These are phyloP conservation scores for Populus hybrid DNA, from an alignment of 441 rosid genomes.

Conservation along the genomic window DNA sequence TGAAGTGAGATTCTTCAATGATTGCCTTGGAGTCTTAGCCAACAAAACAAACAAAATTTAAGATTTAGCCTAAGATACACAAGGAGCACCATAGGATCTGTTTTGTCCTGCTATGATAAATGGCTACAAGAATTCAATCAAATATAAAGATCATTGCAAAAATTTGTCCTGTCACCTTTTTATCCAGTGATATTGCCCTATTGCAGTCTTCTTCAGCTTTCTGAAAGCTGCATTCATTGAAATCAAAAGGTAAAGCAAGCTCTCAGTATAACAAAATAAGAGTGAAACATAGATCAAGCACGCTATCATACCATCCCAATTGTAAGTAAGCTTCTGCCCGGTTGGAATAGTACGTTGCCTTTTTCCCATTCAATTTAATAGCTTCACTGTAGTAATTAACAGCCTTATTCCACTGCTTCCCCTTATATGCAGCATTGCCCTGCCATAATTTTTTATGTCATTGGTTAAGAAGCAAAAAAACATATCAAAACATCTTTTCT, in stretches of 20 bases:
- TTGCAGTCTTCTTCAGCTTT: conserved; percentile 91
- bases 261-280: background rate
- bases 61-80: too few species aligned
- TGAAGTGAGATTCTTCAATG: too few species aligned
- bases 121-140: background rate
- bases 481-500: background rate
- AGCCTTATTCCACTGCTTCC: conserved; percentile 81
- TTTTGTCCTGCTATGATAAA: background rate
- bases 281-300: conserved; percentile 2
- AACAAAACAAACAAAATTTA: background rate
- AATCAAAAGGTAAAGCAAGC: conserved; percentile 9
- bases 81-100: background rate
- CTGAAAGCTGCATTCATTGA: conserved; percentile 56
- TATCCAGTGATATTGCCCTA: conserved; percentile 71
- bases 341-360: conserved; percentile 74
- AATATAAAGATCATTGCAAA: background rate
- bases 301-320: conserved; percentile 57
- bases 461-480: background rate
- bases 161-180: conserved; percentile 46
- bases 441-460: conserved; percentile 29
- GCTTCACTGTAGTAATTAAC: conserved; percentile 78
- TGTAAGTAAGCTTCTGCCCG: conserved; percentile 89
- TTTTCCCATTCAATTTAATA: conserved; percentile 64
- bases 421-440: conserved; percentile 96
- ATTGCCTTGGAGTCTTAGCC: background rate